Evolutionary conservation across 163 green algal species (phyloP).

Genomic region (Scenedesmus sp.): DNA sequence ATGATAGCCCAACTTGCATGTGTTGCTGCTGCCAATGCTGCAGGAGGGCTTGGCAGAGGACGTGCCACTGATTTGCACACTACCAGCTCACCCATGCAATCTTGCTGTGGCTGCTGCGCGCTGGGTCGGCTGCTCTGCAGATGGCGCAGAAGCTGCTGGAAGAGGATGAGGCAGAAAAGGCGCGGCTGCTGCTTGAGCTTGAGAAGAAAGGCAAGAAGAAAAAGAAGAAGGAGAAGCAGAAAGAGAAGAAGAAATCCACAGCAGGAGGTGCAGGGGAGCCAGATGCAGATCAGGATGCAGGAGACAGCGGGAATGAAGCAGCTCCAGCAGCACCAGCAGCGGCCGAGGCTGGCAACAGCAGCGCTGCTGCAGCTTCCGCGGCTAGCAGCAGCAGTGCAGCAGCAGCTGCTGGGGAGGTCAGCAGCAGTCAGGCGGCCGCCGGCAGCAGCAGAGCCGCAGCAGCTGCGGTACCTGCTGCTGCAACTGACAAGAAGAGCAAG

Average conservation of each 20-base stretch:
- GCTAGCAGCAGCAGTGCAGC: background rate
- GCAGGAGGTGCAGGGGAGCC: background rate
- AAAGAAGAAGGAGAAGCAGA: conserved; percentile 21
- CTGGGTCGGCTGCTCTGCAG: background rate
- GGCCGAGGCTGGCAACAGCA: background rate
- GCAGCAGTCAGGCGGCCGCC: conserved; percentile 1
- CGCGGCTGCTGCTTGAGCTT: background rate
- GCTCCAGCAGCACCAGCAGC: background rate
- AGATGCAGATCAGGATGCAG: background rate
- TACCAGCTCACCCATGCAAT: too few relatives aligned
- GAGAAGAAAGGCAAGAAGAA: conserved; percentile 5
- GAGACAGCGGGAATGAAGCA: background rate
- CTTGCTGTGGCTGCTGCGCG: background rate
- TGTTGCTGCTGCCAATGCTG: too few relatives aligned
- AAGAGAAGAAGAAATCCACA: conserved; percentile 12
- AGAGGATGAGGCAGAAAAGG: conserved; percentile 22
- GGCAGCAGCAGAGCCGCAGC: background rate
- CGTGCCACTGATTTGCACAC: too few relatives aligned
- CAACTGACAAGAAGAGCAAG: conserved; percentile 17
- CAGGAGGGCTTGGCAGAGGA: too few relatives aligned
- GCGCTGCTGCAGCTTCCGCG: background rate
- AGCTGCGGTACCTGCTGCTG: background rate
- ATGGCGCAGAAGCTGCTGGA: conserved; percentile 7
- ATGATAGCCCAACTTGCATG: too few relatives aligned
- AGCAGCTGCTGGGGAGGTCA: background rate